phyloP scores from a whole-genome alignment of 108 stramenopile genomes.

The Cyclotella baltica region DNA sequence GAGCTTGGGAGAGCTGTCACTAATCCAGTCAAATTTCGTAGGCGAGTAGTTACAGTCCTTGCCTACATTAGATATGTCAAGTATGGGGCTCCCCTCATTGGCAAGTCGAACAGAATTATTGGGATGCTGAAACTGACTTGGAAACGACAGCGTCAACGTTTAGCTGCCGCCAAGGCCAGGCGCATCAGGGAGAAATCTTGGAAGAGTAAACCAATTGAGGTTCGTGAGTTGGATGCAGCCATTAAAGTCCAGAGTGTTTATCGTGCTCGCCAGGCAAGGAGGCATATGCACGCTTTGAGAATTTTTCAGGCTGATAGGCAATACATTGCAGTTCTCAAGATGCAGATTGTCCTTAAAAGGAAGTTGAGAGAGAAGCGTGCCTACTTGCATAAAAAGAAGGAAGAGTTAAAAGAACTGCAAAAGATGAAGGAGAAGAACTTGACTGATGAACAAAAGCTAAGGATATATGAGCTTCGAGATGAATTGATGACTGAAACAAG shows the following conservation, averaged over 20 bases:
- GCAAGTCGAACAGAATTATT: not conserved
- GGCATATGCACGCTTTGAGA: not conserved
- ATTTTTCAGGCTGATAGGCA: not conserved
- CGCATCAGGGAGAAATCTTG: not conserved
- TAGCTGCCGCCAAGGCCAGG: not conserved
- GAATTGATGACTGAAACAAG: not conserved
- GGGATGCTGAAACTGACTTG: not conserved
- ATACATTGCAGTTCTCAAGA: not conserved
- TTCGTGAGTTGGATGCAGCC: not conserved
- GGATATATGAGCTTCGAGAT: constrained; percentile 11
- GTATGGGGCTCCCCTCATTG: not conserved
- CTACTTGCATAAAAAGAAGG: constrained; percentile 1
- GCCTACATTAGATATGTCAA: not conserved
- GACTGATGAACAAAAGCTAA: not conserved
- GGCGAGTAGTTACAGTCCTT: not conserved
- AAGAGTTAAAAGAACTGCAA: not conserved
- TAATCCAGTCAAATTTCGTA: not conserved
- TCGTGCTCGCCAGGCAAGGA: not conserved
- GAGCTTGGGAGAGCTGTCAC: not conserved
- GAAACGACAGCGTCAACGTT: not conserved
- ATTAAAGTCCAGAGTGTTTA: not conserved
- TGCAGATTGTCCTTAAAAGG: not conserved
- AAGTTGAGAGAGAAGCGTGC: not conserved
- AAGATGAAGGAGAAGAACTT: not conserved
- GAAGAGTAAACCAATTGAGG: not conserved